phyloP scores from a whole-genome alignment of 1,284 basidiomycete genomes.

The Bjerkandera adusta region DNA sequence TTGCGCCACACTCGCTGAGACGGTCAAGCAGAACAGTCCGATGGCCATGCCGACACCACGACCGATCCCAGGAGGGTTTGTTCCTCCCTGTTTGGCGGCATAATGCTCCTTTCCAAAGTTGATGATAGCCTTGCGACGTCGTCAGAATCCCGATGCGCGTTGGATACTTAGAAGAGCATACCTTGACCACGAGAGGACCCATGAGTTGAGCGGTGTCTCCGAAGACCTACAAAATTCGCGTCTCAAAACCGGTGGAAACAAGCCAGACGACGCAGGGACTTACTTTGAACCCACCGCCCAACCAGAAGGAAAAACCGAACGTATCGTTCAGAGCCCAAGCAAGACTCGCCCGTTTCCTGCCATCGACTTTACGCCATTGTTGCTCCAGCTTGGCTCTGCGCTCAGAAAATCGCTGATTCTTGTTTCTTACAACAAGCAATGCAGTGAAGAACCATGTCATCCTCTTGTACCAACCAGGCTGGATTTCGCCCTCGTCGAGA shows the following conservation, averaged over 20 bases:
- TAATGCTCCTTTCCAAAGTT: slow-evolving; percentile 57
- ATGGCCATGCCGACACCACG: slow-evolving; percentile 71
- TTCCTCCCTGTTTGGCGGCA: slow-evolving; percentile 31
- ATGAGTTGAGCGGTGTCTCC: slow-evolving; percentile 63
- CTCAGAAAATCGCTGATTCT: slow-evolving; percentile 27
- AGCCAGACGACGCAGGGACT: background rate
- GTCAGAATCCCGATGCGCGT: background rate
- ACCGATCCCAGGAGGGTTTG: slow-evolving; percentile 49
- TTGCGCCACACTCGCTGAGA: slow-evolving; percentile 55
- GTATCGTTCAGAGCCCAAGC: slow-evolving; percentile 73
- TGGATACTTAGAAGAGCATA: slow-evolving; percentile 18
- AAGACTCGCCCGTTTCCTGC: slow-evolving; percentile 51
- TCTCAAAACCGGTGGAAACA: no score
- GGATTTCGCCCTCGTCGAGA: slow-evolving; percentile 46
- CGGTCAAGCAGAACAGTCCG: slow-evolving; percentile 63
- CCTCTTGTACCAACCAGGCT: slow-evolving; percentile 36
- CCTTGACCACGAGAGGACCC: slow-evolving; percentile 64
- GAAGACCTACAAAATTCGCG: slow-evolving; percentile 41
- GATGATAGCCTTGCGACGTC: slow-evolving; percentile 51
- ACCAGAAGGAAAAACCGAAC: slow-evolving; percentile 70
- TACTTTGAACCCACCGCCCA: slow-evolving; percentile 55
- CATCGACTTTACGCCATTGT: slow-evolving; percentile 49
- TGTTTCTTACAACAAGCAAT: slow-evolving; percentile 16
- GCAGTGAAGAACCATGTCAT: slow-evolving; percentile 46
- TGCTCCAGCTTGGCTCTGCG: slow-evolving; percentile 37